These are phyloP conservation scores for Brassica juncea DNA, from an alignment of 345 rosid species.

Conservation along the genomic window DNA sequence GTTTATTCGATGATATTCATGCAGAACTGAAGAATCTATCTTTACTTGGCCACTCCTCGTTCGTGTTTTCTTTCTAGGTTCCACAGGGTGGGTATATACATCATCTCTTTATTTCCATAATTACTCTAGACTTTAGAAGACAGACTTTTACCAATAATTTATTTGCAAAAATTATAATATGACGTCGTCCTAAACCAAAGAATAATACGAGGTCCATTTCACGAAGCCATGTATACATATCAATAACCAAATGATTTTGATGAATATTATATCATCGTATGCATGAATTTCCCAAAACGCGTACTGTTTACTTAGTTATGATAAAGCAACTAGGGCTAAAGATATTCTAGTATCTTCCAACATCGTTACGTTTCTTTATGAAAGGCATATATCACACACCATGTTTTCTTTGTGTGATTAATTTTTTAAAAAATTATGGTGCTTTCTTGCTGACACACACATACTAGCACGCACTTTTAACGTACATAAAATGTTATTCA, in stretches of 20 bases:
- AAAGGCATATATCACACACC: conserved; percentile 15
- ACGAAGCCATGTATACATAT: neutral
- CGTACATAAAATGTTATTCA: conserved; percentile 9
- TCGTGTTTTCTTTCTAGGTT: conserved; percentile 72
- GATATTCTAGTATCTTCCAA: conserved; percentile 1
- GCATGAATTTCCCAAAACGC: conserved; percentile 4
- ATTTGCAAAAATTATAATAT: neutral
- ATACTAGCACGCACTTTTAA: conserved; percentile 19
- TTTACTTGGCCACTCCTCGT: conserved; percentile 51
- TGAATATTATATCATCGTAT: conserved; percentile 2
- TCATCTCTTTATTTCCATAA: conserved; percentile 10
- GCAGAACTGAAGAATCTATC: conserved; percentile 53
- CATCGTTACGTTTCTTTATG: conserved; percentile 32
- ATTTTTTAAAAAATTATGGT: neutral
- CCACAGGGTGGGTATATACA: conserved; percentile 59
- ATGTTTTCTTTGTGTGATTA: conserved; percentile 15
- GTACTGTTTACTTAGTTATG: conserved; percentile 14
- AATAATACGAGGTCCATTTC: conserved; percentile 6
- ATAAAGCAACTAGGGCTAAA: conserved; percentile 1
- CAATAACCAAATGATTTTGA: conserved; percentile 7
- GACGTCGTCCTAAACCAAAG: conserved; percentile 23
- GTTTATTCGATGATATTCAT: conserved; percentile 22
- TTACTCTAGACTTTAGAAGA: neutral
- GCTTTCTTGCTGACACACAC: neutral
- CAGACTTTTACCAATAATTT: neutral